phyloP scores from a whole-genome alignment of 1,284 basidiomycete genomes.

The Schizophyllum commune region DNA sequence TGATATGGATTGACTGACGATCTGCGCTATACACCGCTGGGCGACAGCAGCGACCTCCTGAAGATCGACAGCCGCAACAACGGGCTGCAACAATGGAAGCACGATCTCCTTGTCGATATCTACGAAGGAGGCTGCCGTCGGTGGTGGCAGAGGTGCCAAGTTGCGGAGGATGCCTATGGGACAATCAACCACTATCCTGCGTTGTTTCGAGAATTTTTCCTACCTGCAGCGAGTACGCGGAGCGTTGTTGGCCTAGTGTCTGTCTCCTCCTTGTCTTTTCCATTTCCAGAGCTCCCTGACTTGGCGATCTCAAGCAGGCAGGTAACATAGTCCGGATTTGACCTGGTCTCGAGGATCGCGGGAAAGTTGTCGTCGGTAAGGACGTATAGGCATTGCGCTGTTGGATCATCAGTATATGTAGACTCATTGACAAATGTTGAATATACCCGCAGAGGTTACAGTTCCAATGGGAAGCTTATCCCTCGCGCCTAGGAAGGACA shows the following conservation, averaged over 20 bases:
- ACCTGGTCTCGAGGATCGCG: slow-evolving; percentile 54
- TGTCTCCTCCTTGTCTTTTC: slow-evolving; percentile 34
- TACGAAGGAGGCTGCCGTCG: slow-evolving; percentile 50
- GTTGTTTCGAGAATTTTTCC: slow-evolving; percentile 11
- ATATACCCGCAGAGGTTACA: slow-evolving; percentile 68
- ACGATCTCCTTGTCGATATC: slow-evolving; percentile 70
- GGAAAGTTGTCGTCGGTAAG: slow-evolving; percentile 82
- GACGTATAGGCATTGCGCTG: slow-evolving; percentile 87
- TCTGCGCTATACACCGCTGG: slow-evolving; percentile 43
- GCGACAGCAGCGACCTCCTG: slow-evolving; percentile 43
- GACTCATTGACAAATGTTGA: background rate
- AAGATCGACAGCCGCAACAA: slow-evolving; percentile 60
- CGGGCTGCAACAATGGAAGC: slow-evolving; percentile 64
- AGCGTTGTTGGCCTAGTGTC: slow-evolving; percentile 50
- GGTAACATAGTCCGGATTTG: slow-evolving; percentile 55
- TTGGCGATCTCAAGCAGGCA: slow-evolving; percentile 67
- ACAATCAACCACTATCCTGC: background rate
- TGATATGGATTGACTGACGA: slow-evolving; percentile 31
- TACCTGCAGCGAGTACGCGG: slow-evolving; percentile 68
- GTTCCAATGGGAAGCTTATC: slow-evolving; percentile 61
- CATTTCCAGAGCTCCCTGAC: slow-evolving; percentile 28
- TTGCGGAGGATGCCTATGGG: slow-evolving; percentile 67
- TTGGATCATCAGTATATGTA: slow-evolving; percentile 4
- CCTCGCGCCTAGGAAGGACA: slow-evolving; percentile 72
- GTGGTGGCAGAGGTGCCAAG: slow-evolving; percentile 61